Evolutionary conservation across 2,329 filamentous ascomycete genomes (phyloP), one percentile per base, ranked within the genome.

Genomic region (Aspergillus brunneoviolaceus): DNA sequence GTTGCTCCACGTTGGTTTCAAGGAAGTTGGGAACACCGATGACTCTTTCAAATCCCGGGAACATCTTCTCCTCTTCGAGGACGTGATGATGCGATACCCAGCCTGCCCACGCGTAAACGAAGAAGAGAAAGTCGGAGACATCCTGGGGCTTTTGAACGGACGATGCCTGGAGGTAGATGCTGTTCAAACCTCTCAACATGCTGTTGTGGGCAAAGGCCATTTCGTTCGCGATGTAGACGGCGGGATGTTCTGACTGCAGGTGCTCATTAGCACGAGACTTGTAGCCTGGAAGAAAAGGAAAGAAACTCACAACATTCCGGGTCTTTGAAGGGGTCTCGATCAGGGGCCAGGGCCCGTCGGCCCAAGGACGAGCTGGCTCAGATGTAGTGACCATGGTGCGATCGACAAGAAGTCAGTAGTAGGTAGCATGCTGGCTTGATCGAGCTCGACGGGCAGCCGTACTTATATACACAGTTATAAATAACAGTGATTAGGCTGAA

Each of bases 131-230:
- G 23, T 59, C 58, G 21, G 52, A n/a, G 1, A 25, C n/a, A 14
- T 51, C 58, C 12, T 21, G n/a, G 5, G 42, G 21, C 1, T 33
- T 2, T 1, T 12, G 10, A n/a, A 60, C 7, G 3, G 51, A 47
- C 12, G 23, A 21, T 2, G 58, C 52, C 35, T 60, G 58, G 0
- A 47, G 33, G 25, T 60, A 60, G 19, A 60, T 55, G 16, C 25
- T 23, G 29, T 59, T 56, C 3, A 59, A 21, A 2, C 58, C 58
- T 4, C 52, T 52, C 16, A 60, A 39, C 42, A 50, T 55, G n/a
- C 27, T 48, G 25, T 59, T 55, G 35, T 56, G 58, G 16, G 58
- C 35, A 12, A 48, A 42, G 6, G 52, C 52, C 58, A 55, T 59
- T 29, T 51, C 51, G 14, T 55, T 59, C 12, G 58, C 58, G n/a